Base-by-base conservation (phyloP, 148 eudicot genomes). In the Euryodendron excelsum region DNA sequence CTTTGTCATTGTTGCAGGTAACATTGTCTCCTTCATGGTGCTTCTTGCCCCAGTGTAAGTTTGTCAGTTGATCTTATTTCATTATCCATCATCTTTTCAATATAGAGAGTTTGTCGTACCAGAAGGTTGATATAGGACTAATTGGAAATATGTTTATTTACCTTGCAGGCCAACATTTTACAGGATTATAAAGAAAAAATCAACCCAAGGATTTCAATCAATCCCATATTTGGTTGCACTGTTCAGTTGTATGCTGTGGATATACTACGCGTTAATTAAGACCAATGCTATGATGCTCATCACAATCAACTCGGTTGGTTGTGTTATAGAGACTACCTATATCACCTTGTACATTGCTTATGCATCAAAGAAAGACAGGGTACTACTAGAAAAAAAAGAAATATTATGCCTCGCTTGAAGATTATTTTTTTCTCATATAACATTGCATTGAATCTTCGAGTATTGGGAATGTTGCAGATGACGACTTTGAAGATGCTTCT, bases 251-350 rank as follows among this genome's bases (percentile, higher is more conserved):
- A 77, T 85, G 70, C 83, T 91, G 10, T 88, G 91, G 92, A 53
- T 91, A 55, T 89, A 83, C 77, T 91, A 91, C 47, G 95, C 91
- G 0, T 75, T 39, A 23, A 68, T 86, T 20, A 88, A 88, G 66
- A 74, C 88, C 28, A 77, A 89, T 79, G 79, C 84, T 15, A 75
- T 74, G 41, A 87, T 87, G 65, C 85, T 92, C 50, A 83, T 87
- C 75, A 92, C 91, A 0, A 92, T 92, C 80, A 92, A 92, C 80
- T 76, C 82, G 17, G 71, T 92, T 8, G 94, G 94, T 30, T 68
- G 78, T 45, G 64, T 89, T 86, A 83, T 92, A 23, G 94, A 92
- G 71, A 81, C 88, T 30, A 53, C 87, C 15, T 92, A 92, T 83
- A 79, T 90, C 58, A 44, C 69, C 17, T 37, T 92, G 15, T 92